Evolutionary conservation across 495 filamentous ascomycete species (phyloP), one percentile per base, ranked within the genome.

Genomic region (Neohortaea acidophila): DNA sequence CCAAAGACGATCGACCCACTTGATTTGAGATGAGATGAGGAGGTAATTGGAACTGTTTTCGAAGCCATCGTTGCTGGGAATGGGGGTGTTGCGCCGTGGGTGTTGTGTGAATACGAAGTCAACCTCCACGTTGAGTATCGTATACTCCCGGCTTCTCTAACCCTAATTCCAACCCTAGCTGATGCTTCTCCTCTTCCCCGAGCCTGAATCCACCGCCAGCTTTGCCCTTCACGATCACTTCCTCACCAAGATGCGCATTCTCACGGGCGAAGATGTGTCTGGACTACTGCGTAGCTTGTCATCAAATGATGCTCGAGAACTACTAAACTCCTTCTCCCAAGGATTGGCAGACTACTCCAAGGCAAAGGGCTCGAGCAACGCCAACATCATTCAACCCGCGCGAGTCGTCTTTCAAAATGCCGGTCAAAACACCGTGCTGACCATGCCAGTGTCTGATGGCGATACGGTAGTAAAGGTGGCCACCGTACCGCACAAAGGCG

Each of bases 221-320:
- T n/a, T n/a, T n/a, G n/a, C n/a, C n/a, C n/a, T n/a, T n/a, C n/a
- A n/a, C n/a, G n/a, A n/a, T n/a, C n/a, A n/a, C n/a, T n/a, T n/a
- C n/a, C n/a, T n/a, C n/a, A n/a, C n/a, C 32, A 34, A 34, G 13
- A 34, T 34, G 32, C 32, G 17, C 9, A 5, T 34, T 4, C 32
- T 34, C 14, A 34, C 32, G 4, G 32, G 32, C 19, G 19, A 19
- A 15, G 32, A 34, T 10, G 15, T 34, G 21, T 34, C 32, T 7
- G 6, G 7, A n/a, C 10, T 21, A 5, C 32, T 34, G 4, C 32
- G 8, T 10, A 13, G 21, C 7, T 13, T 34, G 17, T 20, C 32
- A n/a, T 5, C 4, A 21, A 15, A 34, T 12, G 32, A 34, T 34
- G 32, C 32, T 21, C 32, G 32, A 15, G 3, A 21, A 34, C 32